phyloP scores from a whole-genome alignment of 192 early-diverging fungal genomes.

The Backusella sp. region DNA sequence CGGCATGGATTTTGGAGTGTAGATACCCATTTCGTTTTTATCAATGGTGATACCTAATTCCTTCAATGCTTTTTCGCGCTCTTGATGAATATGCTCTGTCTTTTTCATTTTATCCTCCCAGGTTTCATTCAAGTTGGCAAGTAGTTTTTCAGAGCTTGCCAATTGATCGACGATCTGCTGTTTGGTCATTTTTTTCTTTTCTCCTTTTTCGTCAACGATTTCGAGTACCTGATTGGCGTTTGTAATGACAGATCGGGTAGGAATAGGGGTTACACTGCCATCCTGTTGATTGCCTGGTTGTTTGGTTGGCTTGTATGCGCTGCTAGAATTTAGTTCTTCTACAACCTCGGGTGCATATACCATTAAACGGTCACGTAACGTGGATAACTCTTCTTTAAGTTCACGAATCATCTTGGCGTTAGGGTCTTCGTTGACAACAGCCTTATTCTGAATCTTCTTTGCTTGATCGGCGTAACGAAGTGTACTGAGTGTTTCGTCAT shows the following conservation, averaged over 20 bases:
- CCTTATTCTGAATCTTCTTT: slow-evolving; percentile 88
- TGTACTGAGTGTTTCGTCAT: slow-evolving; percentile 79
- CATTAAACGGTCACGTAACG: slow-evolving; percentile 58
- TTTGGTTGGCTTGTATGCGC: slow-evolving; percentile 7
- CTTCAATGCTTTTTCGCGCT: slow-evolving; percentile 71
- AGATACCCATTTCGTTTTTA: slow-evolving; percentile 67
- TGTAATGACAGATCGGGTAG: slow-evolving; percentile 3
- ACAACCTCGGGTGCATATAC: slow-evolving; percentile 39
- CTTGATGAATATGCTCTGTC: slow-evolving; percentile 69
- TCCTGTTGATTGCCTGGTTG: not conserved
- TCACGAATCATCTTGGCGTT: slow-evolving; percentile 77
- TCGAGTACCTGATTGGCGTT: slow-evolving; percentile 32
- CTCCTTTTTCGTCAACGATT: slow-evolving; percentile 44
- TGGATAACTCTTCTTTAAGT: slow-evolving; percentile 77
- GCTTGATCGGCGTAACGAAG: slow-evolving; percentile 90
- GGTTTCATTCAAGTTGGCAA: slow-evolving; percentile 79
- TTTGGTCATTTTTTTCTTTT: slow-evolving; percentile 45
- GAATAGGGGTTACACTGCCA: slow-evolving; percentile 12
- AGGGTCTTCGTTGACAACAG: slow-evolving; percentile 88
- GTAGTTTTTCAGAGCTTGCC: slow-evolving; percentile 80
- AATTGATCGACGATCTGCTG: slow-evolving; percentile 75
- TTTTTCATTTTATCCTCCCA: slow-evolving; percentile 81
- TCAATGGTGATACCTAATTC: slow-evolving; percentile 80
- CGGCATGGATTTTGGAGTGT: slow-evolving; percentile 79
- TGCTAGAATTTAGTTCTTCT: slow-evolving; percentile 21